Conservation (phyloP, 1,139 yeast genomes). For the Yamadazyma sp. region DNA sequence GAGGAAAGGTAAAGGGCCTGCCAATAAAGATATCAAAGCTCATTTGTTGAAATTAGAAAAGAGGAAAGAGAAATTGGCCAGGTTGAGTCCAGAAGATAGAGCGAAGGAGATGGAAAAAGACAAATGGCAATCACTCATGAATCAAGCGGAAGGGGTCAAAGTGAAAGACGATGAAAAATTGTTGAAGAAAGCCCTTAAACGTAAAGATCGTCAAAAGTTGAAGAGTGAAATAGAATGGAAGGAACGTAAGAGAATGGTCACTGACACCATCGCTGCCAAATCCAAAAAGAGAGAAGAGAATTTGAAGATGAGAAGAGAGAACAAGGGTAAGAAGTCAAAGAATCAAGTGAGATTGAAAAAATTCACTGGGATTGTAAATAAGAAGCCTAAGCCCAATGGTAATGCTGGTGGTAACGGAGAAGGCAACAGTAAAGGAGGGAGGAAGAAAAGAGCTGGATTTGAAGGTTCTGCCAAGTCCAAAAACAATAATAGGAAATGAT, state of each 20-base stretch:
- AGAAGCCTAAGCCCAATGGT: conserved; percentile 14
- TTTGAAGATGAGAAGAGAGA: conserved; percentile 74
- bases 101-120: conserved; percentile 64
- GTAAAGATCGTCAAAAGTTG: conserved; percentile 76
- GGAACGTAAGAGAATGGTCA: conserved; percentile 79
- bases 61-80: conserved; percentile 63
- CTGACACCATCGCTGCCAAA: conserved; percentile 70
- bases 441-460: conserved; percentile 58
- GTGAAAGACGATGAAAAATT: conserved; percentile 87
- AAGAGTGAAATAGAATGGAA: conserved; percentile 85
- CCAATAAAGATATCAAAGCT: conserved; percentile 80
- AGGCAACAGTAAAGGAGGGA: conserved; percentile 16
- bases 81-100: conserved; percentile 65
- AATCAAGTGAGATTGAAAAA: conserved; percentile 69
- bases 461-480: conserved; percentile 52
- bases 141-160: conserved; percentile 87
- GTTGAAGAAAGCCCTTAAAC: conserved; percentile 80
- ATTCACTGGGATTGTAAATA: conserved; percentile 57
- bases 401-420: conserved; percentile 41
- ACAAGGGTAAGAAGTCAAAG: conserved; percentile 72
- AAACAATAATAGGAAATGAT: conserved; percentile 19
- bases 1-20: conserved; percentile 74
- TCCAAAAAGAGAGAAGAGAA: conserved; percentile 89
- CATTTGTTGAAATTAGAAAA: conserved; percentile 76
- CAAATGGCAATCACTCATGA: conserved; percentile 81